Evolutionary conservation across 2,329 filamentous ascomycete species (phyloP).

Genomic region (Fusarium nodosum): DNA sequence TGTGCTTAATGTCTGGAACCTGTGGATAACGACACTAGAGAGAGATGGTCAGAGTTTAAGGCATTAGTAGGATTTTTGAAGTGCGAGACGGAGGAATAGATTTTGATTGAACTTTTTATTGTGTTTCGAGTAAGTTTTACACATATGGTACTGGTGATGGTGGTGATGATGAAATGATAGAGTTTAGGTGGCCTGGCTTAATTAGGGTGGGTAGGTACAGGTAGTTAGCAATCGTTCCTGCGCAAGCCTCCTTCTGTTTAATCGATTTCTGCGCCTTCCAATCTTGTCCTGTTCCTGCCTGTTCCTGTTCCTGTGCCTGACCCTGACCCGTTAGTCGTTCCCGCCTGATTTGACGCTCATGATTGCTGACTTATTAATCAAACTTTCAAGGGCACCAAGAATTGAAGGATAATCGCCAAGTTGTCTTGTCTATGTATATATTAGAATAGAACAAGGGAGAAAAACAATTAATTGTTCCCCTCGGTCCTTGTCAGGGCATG

Average conservation of each 20-base stretch:
- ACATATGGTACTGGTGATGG: slow-evolving; percentile 9
- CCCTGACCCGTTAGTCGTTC: not conserved
- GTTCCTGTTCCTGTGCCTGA: not conserved
- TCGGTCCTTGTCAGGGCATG: not conserved
- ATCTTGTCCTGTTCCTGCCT: slow-evolving; percentile 12
- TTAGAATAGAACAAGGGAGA: not conserved
- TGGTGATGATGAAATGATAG: slow-evolving; percentile 10
- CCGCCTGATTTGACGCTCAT: not conserved
- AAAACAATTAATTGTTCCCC: slow-evolving; percentile 6
- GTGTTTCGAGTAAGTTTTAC: not conserved
- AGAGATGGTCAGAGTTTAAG: slow-evolving; percentile 15
- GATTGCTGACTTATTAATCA: not conserved
- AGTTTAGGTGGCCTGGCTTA: slow-evolving; percentile 7
- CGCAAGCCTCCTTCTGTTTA: slow-evolving; percentile 33
- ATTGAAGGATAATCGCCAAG: not conserved
- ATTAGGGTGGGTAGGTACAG: not conserved
- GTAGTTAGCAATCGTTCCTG: slow-evolving; percentile 31
- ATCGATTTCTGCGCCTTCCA: slow-evolving; percentile 13
- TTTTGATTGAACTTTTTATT: not conserved
- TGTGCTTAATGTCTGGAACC: slow-evolving; percentile 39
- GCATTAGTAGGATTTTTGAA: slow-evolving; percentile 1
- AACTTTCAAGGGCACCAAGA: not conserved
- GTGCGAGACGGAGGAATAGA: not conserved
- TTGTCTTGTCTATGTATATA: slow-evolving; percentile 19
- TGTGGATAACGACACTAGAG: slow-evolving; percentile 13